These are phyloP conservation scores for Fusarium pseudocircinatum DNA, from an alignment of 2,329 filamentous ascomycete genomes.

Conservation along the genomic window DNA sequence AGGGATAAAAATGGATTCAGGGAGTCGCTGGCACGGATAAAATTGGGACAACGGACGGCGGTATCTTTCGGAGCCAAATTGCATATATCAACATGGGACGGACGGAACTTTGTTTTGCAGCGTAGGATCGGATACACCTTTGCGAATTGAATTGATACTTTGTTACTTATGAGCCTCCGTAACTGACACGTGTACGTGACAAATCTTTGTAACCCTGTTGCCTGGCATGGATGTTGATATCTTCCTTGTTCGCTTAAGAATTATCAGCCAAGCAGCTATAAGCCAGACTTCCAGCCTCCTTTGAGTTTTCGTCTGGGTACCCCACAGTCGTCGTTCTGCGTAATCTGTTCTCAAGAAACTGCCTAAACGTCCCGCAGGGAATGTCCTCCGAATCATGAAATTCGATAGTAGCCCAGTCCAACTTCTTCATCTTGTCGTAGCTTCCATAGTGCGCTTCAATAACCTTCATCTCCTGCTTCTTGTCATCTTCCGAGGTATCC, in stretches of 20 bases:
- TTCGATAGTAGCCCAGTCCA: constrained; percentile 13
- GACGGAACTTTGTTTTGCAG: neutral
- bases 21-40: constrained; percentile 5
- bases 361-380: constrained; percentile 12
- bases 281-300: constrained; percentile 4
- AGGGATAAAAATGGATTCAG: neutral
- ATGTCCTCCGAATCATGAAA: neutral
- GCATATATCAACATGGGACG: neutral
- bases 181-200: neutral
- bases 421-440: constrained; percentile 27
- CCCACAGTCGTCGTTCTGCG: neutral
- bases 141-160: neutral
- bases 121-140: neutral
- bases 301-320: neutral
- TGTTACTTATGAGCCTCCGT: neutral
- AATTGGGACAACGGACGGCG: neutral
- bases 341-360: constrained; percentile 11
- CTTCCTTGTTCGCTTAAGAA: neutral
- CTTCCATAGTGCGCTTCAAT: constrained; percentile 25
- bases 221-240: neutral
- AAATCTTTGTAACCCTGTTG: neutral
- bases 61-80: constrained; percentile 3
- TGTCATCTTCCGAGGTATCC: neutral
- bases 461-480: constrained; percentile 7
- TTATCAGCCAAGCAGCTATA: constrained; percentile 7